Evolutionary conservation across 1,139 yeast genomes (phyloP), one percentile per base, ranked within the genome.

Genomic region (Blastobotrys buckinghamii): DNA sequence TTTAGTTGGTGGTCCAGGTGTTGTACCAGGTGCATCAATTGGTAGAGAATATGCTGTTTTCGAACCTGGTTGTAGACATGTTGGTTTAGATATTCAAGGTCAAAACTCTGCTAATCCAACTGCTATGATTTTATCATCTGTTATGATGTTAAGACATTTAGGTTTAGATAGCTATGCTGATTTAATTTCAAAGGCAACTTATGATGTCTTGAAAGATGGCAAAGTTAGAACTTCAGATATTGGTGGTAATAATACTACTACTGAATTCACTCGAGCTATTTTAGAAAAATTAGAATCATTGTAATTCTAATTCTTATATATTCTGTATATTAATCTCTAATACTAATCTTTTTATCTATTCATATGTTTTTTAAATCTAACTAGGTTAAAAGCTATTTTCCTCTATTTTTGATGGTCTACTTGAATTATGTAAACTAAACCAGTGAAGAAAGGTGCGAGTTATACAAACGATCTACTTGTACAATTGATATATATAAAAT

Each of bases 41-140:
- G 97, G 98, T 73, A 85, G 96, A 71, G 97, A 92, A 67, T 84
- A 85, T 71, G 97, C 98, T 53, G 94, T 92, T 57, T 92, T 92
- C 71, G 98, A 92, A 78, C 98, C 98, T 63, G 98, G 97, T 72
- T 90, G 97, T 76, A 86, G 97, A 79, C 98, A 92, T 76, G 97
- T 90, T 64, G 98, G 97, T 72, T 79, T 89, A 65, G 97, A 90
- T 73, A 86, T 92, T 69, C 79, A 87, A 77, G 97, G 96, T 67
- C 82, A 86, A 73, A 85, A 88, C 77, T 78, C 86, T 58, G 97
- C 97, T 59, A 92, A 92, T 82, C 98, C 98, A 71, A 88, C 97
- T 55, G 97, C 96, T 62, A 84, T 90, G 94, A 84, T 90, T 64
- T 78, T 90, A 66, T 87, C 96, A 52, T 80, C 96, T 47, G 73